phyloP scores from a whole-genome alignment of 768 basidiomycete genomes.

The Rhodocollybia butyracea region DNA sequence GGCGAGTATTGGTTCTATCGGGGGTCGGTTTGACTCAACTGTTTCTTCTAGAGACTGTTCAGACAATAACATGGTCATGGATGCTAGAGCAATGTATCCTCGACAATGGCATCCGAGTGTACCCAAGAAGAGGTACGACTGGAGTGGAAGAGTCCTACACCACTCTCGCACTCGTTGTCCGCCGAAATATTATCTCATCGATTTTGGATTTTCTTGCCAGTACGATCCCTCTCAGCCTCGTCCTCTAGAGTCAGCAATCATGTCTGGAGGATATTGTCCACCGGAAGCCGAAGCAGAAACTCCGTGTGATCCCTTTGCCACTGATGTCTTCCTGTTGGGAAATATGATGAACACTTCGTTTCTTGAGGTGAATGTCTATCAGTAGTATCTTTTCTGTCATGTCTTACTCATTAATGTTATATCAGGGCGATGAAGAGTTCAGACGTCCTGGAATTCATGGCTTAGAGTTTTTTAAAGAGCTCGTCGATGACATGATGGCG shows the following conservation, averaged over 20 bases:
- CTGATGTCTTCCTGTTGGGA: constrained; percentile 42
- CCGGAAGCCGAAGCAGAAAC: constrained; percentile 33
- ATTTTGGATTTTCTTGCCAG: constrained; percentile 32
- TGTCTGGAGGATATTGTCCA: constrained; percentile 36
- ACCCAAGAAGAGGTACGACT: background rate
- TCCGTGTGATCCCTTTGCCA: constrained; percentile 35
- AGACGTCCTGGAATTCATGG: background rate
- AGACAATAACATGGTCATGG: background rate
- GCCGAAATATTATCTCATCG: constrained; percentile 34
- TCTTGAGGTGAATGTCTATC: constrained; percentile 5
- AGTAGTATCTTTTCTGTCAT: background rate
- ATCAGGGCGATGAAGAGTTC: background rate
- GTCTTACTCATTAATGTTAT: background rate
- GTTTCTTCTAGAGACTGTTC: background rate
- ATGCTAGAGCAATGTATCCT: too few relatives aligned
- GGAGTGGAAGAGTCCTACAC: constrained; percentile 11
- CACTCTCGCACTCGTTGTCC: constrained; percentile 24
- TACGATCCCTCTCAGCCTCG: constrained; percentile 24
- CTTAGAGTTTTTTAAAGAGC: constrained; percentile 15
- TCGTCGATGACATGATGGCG: constrained; percentile 21
- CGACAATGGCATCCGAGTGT: background rate
- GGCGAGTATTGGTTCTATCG: background rate
- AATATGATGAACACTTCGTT: constrained; percentile 25
- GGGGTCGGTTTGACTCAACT: background rate
- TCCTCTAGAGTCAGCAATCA: constrained; percentile 27